These are phyloP conservation scores for Neoboletus brunneissimus DNA, from an alignment of 768 basidiomycete species.

Conservation along the genomic window DNA sequence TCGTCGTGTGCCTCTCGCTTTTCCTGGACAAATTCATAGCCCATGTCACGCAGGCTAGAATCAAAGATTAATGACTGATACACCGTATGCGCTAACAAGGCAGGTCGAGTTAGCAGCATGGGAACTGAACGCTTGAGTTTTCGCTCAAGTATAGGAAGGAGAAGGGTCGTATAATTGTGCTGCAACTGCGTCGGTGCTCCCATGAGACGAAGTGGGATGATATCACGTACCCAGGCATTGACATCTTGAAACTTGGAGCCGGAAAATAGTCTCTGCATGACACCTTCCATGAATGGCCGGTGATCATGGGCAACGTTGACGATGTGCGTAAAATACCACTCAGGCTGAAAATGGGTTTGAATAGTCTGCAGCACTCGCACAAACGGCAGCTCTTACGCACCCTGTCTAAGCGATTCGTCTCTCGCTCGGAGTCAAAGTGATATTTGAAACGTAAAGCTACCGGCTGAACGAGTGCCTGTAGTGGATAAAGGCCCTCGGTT, in stretches of 20 bases:
- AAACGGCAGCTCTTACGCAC: slow-evolving; percentile 35
- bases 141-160: slow-evolving; percentile 72
- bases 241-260: slow-evolving; percentile 60
- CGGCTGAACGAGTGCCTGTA: slow-evolving; percentile 82
- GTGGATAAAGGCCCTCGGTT: slow-evolving; percentile 66
- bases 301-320: slow-evolving; percentile 87
- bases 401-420: slow-evolving; percentile 93
- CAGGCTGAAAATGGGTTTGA: slow-evolving; percentile 58
- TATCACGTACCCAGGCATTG: slow-evolving; percentile 67
- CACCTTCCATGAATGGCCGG: slow-evolving; percentile 68
- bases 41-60: slow-evolving; percentile 67
- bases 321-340: slow-evolving; percentile 95
- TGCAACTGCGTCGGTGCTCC: slow-evolving; percentile 31
- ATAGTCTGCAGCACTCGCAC: neutral
- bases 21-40: slow-evolving; percentile 51
- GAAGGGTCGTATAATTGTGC: slow-evolving; percentile 79
- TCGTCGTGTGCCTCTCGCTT: slow-evolving; percentile 12
- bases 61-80: slow-evolving; percentile 92
- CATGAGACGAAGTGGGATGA: neutral
- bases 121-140: slow-evolving; percentile 78
- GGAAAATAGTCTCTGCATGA: slow-evolving; percentile 68
- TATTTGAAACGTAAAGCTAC: slow-evolving; percentile 88
- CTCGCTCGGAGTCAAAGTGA: slow-evolving; percentile 85
- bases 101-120: slow-evolving; percentile 68
- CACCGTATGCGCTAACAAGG: slow-evolving; percentile 91